Base-by-base conservation (phyloP, 2,329 filamentous ascomycete species). In the Penicillium sp. region DNA sequence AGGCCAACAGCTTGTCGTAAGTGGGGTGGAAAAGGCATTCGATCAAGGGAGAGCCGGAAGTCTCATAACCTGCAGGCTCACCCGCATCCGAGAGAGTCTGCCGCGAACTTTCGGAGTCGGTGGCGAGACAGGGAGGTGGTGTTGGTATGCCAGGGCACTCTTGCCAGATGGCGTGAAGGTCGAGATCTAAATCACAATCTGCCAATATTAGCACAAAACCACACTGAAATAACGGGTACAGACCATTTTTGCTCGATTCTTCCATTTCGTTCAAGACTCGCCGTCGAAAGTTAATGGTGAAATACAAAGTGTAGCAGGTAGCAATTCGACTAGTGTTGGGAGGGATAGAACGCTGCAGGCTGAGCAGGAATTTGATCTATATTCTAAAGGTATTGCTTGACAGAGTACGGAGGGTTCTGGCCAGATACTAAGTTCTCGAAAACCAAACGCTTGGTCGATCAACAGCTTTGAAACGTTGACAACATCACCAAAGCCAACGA, bases 81-180 rank as follows among this genome's bases (percentile, higher is more conserved):
- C 27, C 16, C 8, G 21, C 27, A 45, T 45, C 27, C 8, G 27
- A 45, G 6, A 18, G 9, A 10, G 31, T 31, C 9, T 32, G 6
- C 10, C 11, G 16, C 7, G 11, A 10, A 32, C 22, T 0, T 3
- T 27, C 2, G 18, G n/a, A n/a, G 5, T 55, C 21, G 16, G 43
- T 47, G 6, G 47, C 34, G 21, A 55, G 52, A 50, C 22, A 50
- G 11, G 52, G 47, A 14, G 52, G 52, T 5, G 31, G 40, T 46
- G 36, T 46, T n/a, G 21, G 43, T 50, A 47, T 47, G 18, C 43
- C 31, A 43, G 52, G 47, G 24, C 1, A 50, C 36, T 47, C 42
- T 29, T 49, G 29, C 29, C 49, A 51, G 52, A 47, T 43, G 14
- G 47, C 27, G 36, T 47, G 36, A 13, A 52, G 42, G 27, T 52